These are phyloP conservation scores for Conoideocrella luteorostrata DNA, from an alignment of 2,329 filamentous ascomycete genomes.

Conservation along the genomic window DNA sequence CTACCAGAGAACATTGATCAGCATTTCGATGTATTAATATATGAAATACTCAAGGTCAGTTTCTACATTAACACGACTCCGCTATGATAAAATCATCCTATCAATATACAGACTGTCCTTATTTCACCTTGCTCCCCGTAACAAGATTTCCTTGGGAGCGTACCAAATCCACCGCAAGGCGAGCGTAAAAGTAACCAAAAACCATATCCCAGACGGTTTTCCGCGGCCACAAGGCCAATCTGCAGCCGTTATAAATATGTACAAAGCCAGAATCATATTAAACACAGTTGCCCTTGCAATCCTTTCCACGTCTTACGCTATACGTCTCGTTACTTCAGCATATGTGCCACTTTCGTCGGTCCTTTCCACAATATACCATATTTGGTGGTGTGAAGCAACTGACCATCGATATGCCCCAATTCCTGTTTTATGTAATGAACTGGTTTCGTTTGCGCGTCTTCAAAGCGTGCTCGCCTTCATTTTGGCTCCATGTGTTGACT, in stretches of 20 bases:
- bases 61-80: neutral
- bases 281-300: neutral
- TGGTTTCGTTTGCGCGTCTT: too few relatives aligned
- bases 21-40: neutral
- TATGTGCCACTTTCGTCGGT: neutral
- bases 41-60: neutral
- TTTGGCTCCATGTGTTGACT: neutral
- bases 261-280: neutral
- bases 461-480: too few relatives aligned
- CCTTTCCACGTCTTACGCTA: neutral
- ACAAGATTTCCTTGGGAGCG: neutral
- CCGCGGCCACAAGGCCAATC: too few relatives aligned
- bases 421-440: too few relatives aligned
- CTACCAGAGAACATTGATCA: too few relatives aligned
- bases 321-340: neutral
- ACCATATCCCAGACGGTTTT: too few relatives aligned
- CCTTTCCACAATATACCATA: too few relatives aligned
- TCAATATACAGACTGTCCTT: neutral
- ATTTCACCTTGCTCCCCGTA: neutral
- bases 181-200: neutral
- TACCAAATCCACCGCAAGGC: too few relatives aligned
- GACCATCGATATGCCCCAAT: too few relatives aligned
- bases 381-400: too few relatives aligned
- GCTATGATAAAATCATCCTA: neutral
- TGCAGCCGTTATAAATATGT: slow-evolving; percentile 3